These are phyloP conservation scores for Magnaporthiopsis incrustans DNA, from an alignment of 2,329 filamentous ascomycete species.

Conservation along the genomic window DNA sequence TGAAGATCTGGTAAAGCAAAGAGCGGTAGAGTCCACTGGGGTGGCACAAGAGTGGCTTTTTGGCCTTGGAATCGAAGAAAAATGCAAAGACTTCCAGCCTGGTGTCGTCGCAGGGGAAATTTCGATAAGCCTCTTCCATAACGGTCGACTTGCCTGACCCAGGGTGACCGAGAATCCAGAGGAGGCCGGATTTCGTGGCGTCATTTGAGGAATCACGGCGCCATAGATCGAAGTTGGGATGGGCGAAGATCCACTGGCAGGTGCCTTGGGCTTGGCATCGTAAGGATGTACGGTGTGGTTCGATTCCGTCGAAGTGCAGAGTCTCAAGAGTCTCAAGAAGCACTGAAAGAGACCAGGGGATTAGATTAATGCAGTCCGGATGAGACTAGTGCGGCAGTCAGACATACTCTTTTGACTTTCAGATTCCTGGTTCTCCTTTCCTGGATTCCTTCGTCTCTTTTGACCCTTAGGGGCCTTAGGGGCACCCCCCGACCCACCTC, in stretches of 20 bases:
- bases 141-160: slow-evolving; percentile 13
- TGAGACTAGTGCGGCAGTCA: too few species aligned
- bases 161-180: slow-evolving; percentile 12
- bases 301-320: not conserved
- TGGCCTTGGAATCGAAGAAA: slow-evolving; percentile 6
- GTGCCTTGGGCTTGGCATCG: not conserved
- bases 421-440: too few species aligned
- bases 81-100: not conserved
- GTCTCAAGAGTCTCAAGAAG: not conserved
- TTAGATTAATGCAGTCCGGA: not conserved
- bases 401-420: not conserved
- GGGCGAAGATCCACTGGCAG: slow-evolving; percentile 9
- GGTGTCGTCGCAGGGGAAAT: not conserved
- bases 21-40: slow-evolving; percentile 6
- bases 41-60: not conserved
- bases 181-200: slow-evolving; percentile 3
- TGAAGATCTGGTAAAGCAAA: slow-evolving; percentile 6
- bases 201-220: not conserved
- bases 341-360: too few species aligned
- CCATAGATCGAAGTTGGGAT: slow-evolving; percentile 5
- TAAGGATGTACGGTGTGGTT: not conserved
- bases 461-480: too few species aligned
- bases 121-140: slow-evolving; percentile 9
- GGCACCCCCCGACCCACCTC: too few species aligned
- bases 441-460: too few species aligned